Evolutionary conservation across 2,329 filamentous ascomycete species (phyloP).

Genomic region (Fusarium graminum): DNA sequence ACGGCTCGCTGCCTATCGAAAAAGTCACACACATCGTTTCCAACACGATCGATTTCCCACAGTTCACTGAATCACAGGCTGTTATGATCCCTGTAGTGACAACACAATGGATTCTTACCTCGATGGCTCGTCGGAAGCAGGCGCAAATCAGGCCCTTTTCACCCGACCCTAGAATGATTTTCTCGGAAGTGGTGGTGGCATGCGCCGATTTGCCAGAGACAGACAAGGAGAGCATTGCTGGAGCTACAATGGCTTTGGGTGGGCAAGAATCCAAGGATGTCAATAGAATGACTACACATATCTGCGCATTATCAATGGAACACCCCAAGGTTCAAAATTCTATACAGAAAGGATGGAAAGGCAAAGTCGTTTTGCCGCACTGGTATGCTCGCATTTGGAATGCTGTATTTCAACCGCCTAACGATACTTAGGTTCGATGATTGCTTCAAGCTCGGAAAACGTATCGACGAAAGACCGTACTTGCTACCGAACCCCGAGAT

Average conservation of each 20-base stretch:
- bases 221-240: constrained; percentile 92
- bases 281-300: constrained; percentile 83
- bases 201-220: constrained; percentile 86
- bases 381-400: constrained; percentile 69
- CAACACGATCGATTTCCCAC: constrained; percentile 89
- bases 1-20: constrained; percentile 63
- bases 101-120: constrained; percentile 81
- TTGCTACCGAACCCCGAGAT: constrained; percentile 87
- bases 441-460: constrained; percentile 90
- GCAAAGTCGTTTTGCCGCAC: constrained; percentile 91
- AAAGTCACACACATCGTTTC: constrained; percentile 70
- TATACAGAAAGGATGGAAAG: constrained; percentile 72
- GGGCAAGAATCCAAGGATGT: constrained; percentile 81
- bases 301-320: constrained; percentile 84
- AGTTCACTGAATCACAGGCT: constrained; percentile 80
- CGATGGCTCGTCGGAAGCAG: constrained; percentile 75
- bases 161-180: constrained; percentile 90
- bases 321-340: constrained; percentile 78
- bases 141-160: constrained; percentile 87
- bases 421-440: constrained; percentile 84
- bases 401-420: constrained; percentile 1
- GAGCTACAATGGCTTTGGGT: constrained; percentile 89
- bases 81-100: constrained; percentile 87
- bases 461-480: constrained; percentile 91
- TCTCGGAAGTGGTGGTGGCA: constrained; percentile 84